Percentiles rank a stretch among this genome's conserved stretches.
Evolutionary conservation across 2,329 filamentous ascomycete species (phyloP).

Genomic region (Pseudogymnoascus sp.): DNA sequence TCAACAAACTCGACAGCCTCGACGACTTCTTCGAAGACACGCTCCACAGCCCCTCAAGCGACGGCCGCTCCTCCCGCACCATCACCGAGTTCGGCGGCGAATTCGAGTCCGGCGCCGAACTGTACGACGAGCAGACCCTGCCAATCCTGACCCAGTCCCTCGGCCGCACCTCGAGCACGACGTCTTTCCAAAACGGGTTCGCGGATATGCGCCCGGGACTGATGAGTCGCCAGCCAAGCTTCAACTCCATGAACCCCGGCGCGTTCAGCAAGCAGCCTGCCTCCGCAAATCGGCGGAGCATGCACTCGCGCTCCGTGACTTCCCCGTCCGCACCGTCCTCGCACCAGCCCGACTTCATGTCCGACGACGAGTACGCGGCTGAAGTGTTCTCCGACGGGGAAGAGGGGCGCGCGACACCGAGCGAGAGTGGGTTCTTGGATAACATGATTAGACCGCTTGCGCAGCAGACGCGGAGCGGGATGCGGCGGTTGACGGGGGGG

Average conservation of each 20-base stretch:
- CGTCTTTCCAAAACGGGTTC: constrained; percentile 82
- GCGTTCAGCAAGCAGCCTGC: constrained; percentile 42
- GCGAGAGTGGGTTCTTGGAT: constrained; percentile 40
- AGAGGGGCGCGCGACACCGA: constrained; percentile 31
- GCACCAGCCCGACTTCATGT: constrained; percentile 51
- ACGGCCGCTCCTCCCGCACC: constrained; percentile 53
- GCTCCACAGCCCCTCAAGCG: constrained; percentile 48
- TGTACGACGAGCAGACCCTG: constrained; percentile 89
- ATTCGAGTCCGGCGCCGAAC: constrained; percentile 66
- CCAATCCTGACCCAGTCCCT: constrained; percentile 82
- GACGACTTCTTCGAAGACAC: constrained; percentile 74
- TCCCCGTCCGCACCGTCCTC: constrained; percentile 59
- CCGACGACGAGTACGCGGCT: constrained; percentile 67
- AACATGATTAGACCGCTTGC: constrained; percentile 53
- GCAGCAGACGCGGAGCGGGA: constrained; percentile 49
- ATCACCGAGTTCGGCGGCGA: constrained; percentile 58
- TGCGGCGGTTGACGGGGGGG: constrained; percentile 55
- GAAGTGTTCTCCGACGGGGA: constrained; percentile 76
- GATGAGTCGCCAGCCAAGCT: constrained; percentile 51
- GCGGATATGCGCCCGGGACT: constrained; percentile 59
- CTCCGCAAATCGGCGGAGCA: constrained; percentile 49
- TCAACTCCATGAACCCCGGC: constrained; percentile 54
- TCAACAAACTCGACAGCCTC: constrained; percentile 68
- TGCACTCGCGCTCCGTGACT: constrained; percentile 78
- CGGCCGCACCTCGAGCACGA: constrained; percentile 58